A percentile compares a stretch with the other conserved stretches of the same genome.
phyloP scores from a whole-genome alignment of 768 basidiomycete genomes.

The Xerocomus brunneocitrinus region DNA sequence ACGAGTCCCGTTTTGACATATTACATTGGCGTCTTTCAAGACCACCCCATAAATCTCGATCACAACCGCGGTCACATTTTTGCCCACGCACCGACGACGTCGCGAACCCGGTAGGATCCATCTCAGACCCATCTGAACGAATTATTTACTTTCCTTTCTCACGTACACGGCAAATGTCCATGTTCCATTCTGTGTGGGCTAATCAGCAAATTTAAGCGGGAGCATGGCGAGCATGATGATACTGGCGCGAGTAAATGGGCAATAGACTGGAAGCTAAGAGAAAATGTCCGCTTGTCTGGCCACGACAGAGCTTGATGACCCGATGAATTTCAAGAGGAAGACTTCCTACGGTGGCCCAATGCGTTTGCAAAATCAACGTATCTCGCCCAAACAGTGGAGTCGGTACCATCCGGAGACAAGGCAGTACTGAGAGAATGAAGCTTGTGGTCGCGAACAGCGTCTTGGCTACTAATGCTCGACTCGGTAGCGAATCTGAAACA shows the following conservation, averaged over 20 bases:
- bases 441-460: slow-evolving; percentile 21
- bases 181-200: too few species aligned
- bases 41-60: too few species aligned
- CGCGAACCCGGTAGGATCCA: too few species aligned
- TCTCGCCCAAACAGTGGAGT: slow-evolving; percentile 54
- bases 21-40: too few species aligned
- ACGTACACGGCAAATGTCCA: too few species aligned
- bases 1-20: too few species aligned
- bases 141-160: too few species aligned
- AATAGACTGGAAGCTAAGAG: slow-evolving; percentile 61
- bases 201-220: too few species aligned
- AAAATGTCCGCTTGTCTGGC: slow-evolving; percentile 54
- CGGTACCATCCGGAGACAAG: slow-evolving; percentile 30
- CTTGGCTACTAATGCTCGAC: slow-evolving; percentile 1
- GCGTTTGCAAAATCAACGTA: slow-evolving; percentile 56
- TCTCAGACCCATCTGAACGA: too few species aligned
- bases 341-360: slow-evolving; percentile 36
- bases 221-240: too few species aligned
- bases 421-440: slow-evolving; percentile 23
- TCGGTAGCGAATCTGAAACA: slow-evolving; percentile 4
- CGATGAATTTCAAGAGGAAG: slow-evolving; percentile 67
- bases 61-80: too few species aligned
- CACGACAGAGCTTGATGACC: slow-evolving; percentile 32
- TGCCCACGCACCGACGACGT: too few species aligned
- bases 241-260: slow-evolving; percentile 51